Evolutionary conservation across 2,329 filamentous ascomycete genomes (phyloP), one percentile per base, ranked within the genome.

Genomic region (Botrytis medusae): DNA sequence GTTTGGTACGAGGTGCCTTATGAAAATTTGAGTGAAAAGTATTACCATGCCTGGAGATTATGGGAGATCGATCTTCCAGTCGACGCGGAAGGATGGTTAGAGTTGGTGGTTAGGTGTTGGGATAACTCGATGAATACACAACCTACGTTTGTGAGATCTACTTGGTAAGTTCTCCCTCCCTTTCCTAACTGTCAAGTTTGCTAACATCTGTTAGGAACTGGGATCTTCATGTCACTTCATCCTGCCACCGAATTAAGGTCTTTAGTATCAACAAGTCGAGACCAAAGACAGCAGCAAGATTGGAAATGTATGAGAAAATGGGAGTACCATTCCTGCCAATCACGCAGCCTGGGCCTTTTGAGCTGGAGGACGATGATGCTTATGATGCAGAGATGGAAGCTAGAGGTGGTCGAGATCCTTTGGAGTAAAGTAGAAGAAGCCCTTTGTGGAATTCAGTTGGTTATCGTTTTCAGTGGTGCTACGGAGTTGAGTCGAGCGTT

Each of bases 1-100:
- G 88, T 86, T 2, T 92, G 90, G 90, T 85, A 87, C 71, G 89
- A 92, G 77, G 91, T 92, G 0, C 90, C 90, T 0, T 82, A 82
- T 0, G 85, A 90, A 67, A 89, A 90, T 2, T 74, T 93, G 74
- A 88, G 86, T 4, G 84, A 84, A 75, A 93, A 93, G 81, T 86
- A 88, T 67, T 88, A 85, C 65, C 89, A 87, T 77, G 86, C 88
- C 0, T 93, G 91, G 91, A 82, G 91, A 20, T 85, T 85, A 0
- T 93, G 91, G 91, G 83, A 87, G 72, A 84, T 86, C 1, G 87
- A 90, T 1, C 77, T 93, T 0, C 90, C 91, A 0, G 88, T 88
- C 73, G 88, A 90, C 65, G 85, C 85, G 0, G 88, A 90, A 75
- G 88, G 89, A 0, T 90, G 88, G 89, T 79, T 88, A 32, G 89